phyloP scores from a whole-genome alignment of 306 rosid species.

The Rosa lucieae region DNA sequence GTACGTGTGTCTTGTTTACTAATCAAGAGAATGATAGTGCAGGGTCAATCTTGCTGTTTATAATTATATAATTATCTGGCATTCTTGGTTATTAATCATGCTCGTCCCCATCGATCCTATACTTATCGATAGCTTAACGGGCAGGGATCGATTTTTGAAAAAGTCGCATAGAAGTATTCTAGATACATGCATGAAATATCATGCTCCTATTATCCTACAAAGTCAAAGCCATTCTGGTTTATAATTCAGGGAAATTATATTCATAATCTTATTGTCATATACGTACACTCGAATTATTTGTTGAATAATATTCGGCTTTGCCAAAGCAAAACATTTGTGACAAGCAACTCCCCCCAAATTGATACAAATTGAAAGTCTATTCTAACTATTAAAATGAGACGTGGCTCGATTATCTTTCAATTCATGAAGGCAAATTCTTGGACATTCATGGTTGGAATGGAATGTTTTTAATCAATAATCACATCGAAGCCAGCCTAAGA shows the following conservation, averaged over 20 bases:
- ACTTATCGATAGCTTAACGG: not conserved
- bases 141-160: not conserved
- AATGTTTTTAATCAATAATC: constrained; percentile 3
- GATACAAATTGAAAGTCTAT: not conserved
- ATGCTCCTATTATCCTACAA: not conserved
- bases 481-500: constrained; percentile 16
- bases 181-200: constrained; percentile 1
- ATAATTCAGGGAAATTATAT: not conserved
- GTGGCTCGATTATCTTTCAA: not conserved
- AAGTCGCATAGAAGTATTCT: not conserved
- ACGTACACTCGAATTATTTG: not conserved
- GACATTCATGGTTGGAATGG: constrained; percentile 13
- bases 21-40: not conserved
- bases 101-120: not conserved
- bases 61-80: not conserved
- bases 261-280: not conserved
- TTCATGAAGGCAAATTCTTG: not conserved
- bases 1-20: not conserved
- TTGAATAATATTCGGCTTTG: not conserved
- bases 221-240: not conserved
- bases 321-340: not conserved
- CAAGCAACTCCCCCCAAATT: not conserved
- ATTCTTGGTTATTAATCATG: not conserved
- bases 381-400: not conserved
- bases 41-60: not conserved